Percentiles rank a stretch among this genome's conserved stretches.
These are phyloP conservation scores for Yamadazyma kitorensis DNA, from an alignment of 805 yeast species.

Conservation along the genomic window DNA sequence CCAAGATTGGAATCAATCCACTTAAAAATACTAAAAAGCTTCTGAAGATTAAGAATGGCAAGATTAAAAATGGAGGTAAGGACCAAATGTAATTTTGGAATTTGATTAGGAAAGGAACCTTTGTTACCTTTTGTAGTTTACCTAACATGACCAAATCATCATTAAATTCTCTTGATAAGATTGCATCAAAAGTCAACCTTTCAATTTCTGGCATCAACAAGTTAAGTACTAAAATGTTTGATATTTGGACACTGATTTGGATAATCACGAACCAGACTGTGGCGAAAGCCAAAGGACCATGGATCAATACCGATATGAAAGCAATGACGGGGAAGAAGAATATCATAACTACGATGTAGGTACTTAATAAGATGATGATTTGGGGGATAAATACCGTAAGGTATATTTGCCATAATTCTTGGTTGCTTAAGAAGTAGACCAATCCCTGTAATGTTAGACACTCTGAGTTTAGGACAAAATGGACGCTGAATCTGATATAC, in stretches of 20 bases:
- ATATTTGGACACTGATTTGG: conserved; percentile 41
- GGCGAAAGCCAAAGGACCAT: conserved; percentile 52
- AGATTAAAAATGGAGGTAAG: conserved; percentile 34
- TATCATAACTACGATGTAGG: conserved; percentile 33
- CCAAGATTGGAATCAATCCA: conserved; percentile 54
- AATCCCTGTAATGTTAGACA: conserved; percentile 26
- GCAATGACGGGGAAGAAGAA: conserved; percentile 47
- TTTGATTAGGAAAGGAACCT: conserved; percentile 28
- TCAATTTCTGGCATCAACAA: conserved; percentile 49
- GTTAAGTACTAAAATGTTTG: conserved; percentile 40
- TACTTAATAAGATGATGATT: conserved; percentile 32
- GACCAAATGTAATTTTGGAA: conserved; percentile 27
- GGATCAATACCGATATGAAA: conserved; percentile 35
- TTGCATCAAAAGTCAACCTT: conserved; percentile 46
- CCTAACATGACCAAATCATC: conserved; percentile 44
- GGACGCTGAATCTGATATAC: not conserved
- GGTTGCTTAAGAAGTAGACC: conserved; percentile 36
- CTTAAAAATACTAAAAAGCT: conserved; percentile 35
- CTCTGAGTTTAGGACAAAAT: not conserved
- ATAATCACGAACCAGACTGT: conserved; percentile 44
- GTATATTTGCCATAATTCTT: conserved; percentile 47
- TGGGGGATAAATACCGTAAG: conserved; percentile 47
- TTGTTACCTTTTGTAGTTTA: conserved; percentile 27
- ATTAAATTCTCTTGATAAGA: conserved; percentile 42
- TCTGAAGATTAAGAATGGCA: conserved; percentile 41